Evolutionary conservation across 177 flowering plant genomes (phyloP), one percentile per base, ranked within the genome.

Genomic region (Vitis hybrid): DNA sequence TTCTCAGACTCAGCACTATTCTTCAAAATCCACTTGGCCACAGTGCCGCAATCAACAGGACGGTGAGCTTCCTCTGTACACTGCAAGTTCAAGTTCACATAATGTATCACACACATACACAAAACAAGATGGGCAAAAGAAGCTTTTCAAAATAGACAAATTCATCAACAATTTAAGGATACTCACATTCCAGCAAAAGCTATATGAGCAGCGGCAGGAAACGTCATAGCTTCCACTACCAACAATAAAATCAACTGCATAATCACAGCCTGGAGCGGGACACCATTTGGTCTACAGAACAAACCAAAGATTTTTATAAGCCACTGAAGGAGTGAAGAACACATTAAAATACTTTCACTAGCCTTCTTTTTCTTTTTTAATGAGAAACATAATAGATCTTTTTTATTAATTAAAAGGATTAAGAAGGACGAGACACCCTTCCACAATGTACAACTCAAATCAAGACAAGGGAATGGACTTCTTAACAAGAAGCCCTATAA

Each of bases 31-130:
- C 90, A 86, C 66, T 78, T 86, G 9, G 78, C 79, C 18, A 86
- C 85, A 26, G 86, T 86, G 50, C 67, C 76, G 56, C 89, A 86
- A 54, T 83, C 88, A 59, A 84, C 83, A 5, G 89, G 89, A 57
- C 90, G 87, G 59, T 86, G 89, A 68, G 83, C 84, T 77, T 84
- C 88, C 64, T 87, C 87, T 1, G 84, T 77, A 71, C 90, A 85
- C 84, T 84, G 81, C 75, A 72, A 66, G 56, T 2, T 57, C 13
- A 62, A 68, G 26, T 56, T n/a, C 64, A 55, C 2, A 39, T 14
- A 23, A 64, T 30, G 18, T 52, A 34, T 17, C 30, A 32, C 13
- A 7, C 30, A 5, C 30, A 26, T 26, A 26, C 30, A 64, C 52
- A n/a, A 11, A 57, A 6, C 11, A 26, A 32, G 12, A 48, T 9